These are phyloP conservation scores for Stentor roeselii DNA, from an alignment of 73 alveolate genomes.

Conservation along the genomic window DNA sequence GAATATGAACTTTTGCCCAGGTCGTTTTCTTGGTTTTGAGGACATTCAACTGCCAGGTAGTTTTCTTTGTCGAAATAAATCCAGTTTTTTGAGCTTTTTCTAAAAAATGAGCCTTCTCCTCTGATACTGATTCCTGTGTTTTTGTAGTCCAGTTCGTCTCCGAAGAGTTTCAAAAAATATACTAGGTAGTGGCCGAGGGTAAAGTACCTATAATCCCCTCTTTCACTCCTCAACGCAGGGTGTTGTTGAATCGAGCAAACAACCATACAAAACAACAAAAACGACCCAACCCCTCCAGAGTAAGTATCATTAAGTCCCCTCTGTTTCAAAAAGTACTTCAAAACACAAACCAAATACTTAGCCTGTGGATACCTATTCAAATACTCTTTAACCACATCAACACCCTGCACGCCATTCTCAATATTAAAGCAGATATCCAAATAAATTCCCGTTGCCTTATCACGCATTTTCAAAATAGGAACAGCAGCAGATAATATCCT, in stretches of 20 bases:
- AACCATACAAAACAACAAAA: constrained; percentile 74
- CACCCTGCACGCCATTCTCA: constrained; percentile 75
- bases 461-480: constrained; percentile 86
- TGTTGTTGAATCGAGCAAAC: constrained; percentile 59
- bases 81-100: neutral
- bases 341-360: constrained; percentile 65
- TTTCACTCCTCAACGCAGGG: constrained; percentile 40
- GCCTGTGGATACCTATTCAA: constrained; percentile 76
- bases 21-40: constrained; percentile 23
- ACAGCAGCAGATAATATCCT: constrained; percentile 78
- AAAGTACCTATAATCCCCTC: constrained; percentile 45
- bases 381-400: constrained; percentile 66
- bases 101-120: constrained; percentile 71
- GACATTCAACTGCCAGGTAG: constrained; percentile 15
- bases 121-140: constrained; percentile 80
- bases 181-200: constrained; percentile 82
- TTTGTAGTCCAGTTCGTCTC: constrained; percentile 72
- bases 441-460: constrained; percentile 55
- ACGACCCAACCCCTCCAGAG: constrained; percentile 95
- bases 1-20: constrained; percentile 7
- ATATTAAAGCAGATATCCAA: constrained; percentile 90
- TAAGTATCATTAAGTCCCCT: constrained; percentile 87
- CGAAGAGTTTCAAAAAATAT: constrained; percentile 85
- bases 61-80: neutral
- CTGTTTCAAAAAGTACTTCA: constrained; percentile 83